Evolutionary conservation across 345 rosid genomes (phyloP).

Genomic region (Gossypium longicalyx): DNA sequence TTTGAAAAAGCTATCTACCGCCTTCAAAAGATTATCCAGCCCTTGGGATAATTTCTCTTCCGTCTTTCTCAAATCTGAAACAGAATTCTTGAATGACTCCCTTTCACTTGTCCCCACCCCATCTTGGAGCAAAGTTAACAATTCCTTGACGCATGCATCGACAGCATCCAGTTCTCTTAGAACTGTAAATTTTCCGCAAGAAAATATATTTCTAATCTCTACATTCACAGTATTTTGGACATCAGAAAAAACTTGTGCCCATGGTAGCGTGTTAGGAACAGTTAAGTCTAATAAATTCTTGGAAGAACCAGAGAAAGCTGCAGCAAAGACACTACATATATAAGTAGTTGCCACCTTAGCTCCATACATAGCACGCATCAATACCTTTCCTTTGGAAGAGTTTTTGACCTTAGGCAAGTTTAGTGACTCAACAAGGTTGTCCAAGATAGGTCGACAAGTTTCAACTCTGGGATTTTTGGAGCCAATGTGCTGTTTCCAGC

Average conservation of each 20-base stretch:
- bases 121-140: conserved; percentile 60
- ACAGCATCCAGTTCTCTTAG: conserved; percentile 66
- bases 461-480: conserved; percentile 61
- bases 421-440: conserved; percentile 47
- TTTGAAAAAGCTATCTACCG: conserved; percentile 76
- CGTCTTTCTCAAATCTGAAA: conserved; percentile 33
- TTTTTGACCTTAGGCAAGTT: conserved; percentile 80
- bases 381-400: conserved; percentile 78
- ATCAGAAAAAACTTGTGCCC: conserved; percentile 55
- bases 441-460: conserved; percentile 53
- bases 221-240: conserved; percentile 51
- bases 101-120: conserved; percentile 35
- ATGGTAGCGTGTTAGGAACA: conserved; percentile 41
- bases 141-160: conserved; percentile 49
- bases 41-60: conserved; percentile 64
- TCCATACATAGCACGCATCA: conserved; percentile 86
- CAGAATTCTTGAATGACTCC: conserved; percentile 31
- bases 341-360: conserved; percentile 77
- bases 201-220: conserved; percentile 43
- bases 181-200: conserved; percentile 33
- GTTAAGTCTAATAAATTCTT: conserved; percentile 49
- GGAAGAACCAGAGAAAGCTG: conserved; percentile 68
- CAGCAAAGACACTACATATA: conserved; percentile 64
- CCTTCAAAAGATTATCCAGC: conserved; percentile 57
- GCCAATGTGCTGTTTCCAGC: conserved; percentile 67